Evolutionary conservation across 208 protist genomes (phyloP).

Genomic region (Leishmania mexicana): DNA sequence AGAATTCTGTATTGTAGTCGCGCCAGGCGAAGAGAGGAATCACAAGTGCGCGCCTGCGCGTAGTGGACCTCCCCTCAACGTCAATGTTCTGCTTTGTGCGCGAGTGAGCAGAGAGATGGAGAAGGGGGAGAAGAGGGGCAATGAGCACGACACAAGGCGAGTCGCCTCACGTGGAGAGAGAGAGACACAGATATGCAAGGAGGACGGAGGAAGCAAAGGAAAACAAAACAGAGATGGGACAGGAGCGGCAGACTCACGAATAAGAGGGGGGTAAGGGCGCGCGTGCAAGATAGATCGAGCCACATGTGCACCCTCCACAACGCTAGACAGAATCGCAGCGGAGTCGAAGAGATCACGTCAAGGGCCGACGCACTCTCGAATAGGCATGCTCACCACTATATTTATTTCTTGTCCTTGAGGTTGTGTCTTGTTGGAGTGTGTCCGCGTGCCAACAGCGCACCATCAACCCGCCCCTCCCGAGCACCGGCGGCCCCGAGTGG

Average conservation of each 20-base stretch:
- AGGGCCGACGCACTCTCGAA: neutral
- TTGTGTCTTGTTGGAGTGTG: neutral
- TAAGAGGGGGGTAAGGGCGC: neutral
- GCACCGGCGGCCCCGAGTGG: neutral
- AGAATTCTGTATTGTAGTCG: neutral
- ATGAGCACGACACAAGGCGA: neutral
- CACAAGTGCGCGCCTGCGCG: neutral
- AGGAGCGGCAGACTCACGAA: neutral
- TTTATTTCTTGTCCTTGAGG: slow-evolving; percentile 1
- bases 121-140: neutral
- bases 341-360: neutral
- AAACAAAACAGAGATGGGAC: neutral
- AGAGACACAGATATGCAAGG: neutral
- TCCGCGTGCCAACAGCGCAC: neutral
- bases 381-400: neutral
- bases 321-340: neutral
- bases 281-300: neutral
- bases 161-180: neutral
- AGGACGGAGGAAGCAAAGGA: neutral
- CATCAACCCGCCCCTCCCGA: neutral
- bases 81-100: neutral
- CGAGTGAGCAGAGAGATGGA: neutral
- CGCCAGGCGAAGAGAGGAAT: neutral
- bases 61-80: slow-evolving; percentile 1
- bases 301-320: neutral